Base-by-base conservation (phyloP, 495 filamentous ascomycete species). In the Penicillium fimorum region DNA sequence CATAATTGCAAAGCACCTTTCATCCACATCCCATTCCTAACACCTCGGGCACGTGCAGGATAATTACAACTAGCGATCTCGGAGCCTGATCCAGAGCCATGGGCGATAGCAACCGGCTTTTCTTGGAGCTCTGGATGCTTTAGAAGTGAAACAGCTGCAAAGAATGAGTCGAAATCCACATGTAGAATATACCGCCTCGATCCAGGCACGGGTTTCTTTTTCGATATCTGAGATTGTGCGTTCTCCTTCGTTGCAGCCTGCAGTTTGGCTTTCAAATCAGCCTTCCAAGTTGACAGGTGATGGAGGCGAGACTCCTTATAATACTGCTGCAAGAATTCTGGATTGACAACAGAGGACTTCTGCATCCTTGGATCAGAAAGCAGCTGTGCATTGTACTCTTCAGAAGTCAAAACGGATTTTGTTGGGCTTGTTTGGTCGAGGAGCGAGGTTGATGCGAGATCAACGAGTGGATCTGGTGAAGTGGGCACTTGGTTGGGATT, bases 11-110 rank as follows among this genome's bases (percentile, higher is more conserved):
- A 77, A 3, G 95, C 94, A 29, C 81, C 77, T 64, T 92, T 92
- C 92, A 98, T 96, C 94, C 94, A 98, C 95, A 96, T 97, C 9
- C 95, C 94, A 58, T 97, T 97, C 67, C 90, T 96, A 49, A 97
- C 78, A 0, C 92, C 94, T 61, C 83, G 92, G 20, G 82, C 79
- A 22, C 94, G 84, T 3, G 95, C 94, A 20, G 86, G 83, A 68
- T 98, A 98, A 69, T 97, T 98, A 70, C 94, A 98, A 54, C 92
- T 96, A 8, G 94, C 94, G 60, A 98, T 96, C 65, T 97, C 94
- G 1, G 92, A 96, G 18, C 91, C 90, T 38, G 84, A 82, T 0
- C 92, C 92, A 25, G 78, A 80, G 18, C 92, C 86, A 68, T 98
- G 94, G 18, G 94, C 92, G 37, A 98, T 87, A 10, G 89, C 93